Evolutionary conservation across 2,329 filamentous ascomycete genomes (phyloP).

Genomic region (Trichophyton benhamiae): DNA sequence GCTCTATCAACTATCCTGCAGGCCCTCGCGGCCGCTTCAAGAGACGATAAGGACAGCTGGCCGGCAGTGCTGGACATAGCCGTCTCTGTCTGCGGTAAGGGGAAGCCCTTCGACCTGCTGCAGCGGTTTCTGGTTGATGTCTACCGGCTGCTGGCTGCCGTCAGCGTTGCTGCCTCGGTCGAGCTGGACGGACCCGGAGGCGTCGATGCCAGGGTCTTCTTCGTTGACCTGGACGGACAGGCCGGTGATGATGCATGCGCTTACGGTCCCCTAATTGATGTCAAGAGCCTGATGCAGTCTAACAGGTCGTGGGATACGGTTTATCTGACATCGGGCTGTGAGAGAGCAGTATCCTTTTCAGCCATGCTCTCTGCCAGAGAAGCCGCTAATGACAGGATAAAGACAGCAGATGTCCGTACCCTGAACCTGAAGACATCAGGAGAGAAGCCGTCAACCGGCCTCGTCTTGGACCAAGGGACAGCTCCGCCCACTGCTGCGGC

Average conservation of each 20-base stretch:
- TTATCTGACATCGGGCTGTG: slow-evolving; percentile 43
- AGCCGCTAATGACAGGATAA: not conserved
- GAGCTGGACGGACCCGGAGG: slow-evolving; percentile 55
- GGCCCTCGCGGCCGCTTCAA: slow-evolving; percentile 32
- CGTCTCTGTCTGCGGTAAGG: slow-evolving; percentile 49
- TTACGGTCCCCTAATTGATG: slow-evolving; percentile 26
- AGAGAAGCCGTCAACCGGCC: not conserved
- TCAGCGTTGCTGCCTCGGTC: slow-evolving; percentile 54
- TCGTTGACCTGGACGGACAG: slow-evolving; percentile 39
- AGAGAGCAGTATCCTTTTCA: slow-evolving; percentile 13
- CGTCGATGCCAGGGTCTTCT: slow-evolving; percentile 62
- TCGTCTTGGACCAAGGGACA: not conserved
- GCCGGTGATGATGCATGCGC: slow-evolving; percentile 24
- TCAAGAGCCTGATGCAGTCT: slow-evolving; percentile 41
- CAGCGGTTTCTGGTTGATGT: slow-evolving; percentile 64
- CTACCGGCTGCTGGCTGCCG: slow-evolving; percentile 63
- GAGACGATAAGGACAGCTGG: slow-evolving; percentile 7
- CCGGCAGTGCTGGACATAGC: slow-evolving; percentile 44
- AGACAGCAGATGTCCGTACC: not conserved
- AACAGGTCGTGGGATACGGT: slow-evolving; percentile 52
- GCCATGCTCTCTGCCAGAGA: not conserved
- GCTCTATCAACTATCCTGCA: slow-evolving; percentile 45
- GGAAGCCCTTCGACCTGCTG: slow-evolving; percentile 51
- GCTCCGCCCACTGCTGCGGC: slow-evolving; percentile 10
- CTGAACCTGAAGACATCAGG: not conserved